Base-by-base conservation (phyloP, 495 filamentous ascomycete genomes). In the Penicillium fimorum region DNA sequence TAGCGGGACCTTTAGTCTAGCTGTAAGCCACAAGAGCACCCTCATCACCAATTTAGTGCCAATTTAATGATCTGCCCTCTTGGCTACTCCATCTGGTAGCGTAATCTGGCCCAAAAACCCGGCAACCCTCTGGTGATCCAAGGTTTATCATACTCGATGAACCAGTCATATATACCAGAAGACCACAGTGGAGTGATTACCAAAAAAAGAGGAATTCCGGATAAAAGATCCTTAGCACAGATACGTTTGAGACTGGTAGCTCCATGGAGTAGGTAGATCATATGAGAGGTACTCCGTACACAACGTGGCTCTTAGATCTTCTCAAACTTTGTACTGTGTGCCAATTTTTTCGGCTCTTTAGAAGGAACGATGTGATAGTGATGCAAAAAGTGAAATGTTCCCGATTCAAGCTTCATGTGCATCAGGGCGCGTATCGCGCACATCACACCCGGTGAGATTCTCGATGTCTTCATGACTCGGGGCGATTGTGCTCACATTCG, bases 351-450 rank as follows among this genome's bases (percentile, higher is more conserved):
- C 45, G 2, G 18, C 35, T 17, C 15, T n/a, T 37, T 7, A 37
- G 15, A 7, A 37, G 35, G 7, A 38, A 37, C 20, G 13, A 10
- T 9, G 22, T 22, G 42, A 25, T 37, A 13, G 45, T 35, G 20
- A 47, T 22, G 10, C 7, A 13, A 9, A 17, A 40, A 29, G 9
- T 30, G n/a, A 12, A 3, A 20, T 18, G 8, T 22, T 29, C 30
- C 30, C 22, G 1, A 32, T 47, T 43, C 45, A 57, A 58, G 61
- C 56, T 60, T 51, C 59, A 53, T 50, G 59, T 62, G 65, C 65
- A 62, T 44, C 22, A 57, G 44, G 56, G 59, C 58, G 50, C 56
- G 42, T 62, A 64, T 62, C 53, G 45, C 41, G 53, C 49, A 48
- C 55, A 60, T 66, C 60, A 66, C 51, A 53, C 43, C 48, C 22